Evolutionary conservation across 768 basidiomycete species (phyloP).

Genomic region (Auricularia sp.): DNA sequence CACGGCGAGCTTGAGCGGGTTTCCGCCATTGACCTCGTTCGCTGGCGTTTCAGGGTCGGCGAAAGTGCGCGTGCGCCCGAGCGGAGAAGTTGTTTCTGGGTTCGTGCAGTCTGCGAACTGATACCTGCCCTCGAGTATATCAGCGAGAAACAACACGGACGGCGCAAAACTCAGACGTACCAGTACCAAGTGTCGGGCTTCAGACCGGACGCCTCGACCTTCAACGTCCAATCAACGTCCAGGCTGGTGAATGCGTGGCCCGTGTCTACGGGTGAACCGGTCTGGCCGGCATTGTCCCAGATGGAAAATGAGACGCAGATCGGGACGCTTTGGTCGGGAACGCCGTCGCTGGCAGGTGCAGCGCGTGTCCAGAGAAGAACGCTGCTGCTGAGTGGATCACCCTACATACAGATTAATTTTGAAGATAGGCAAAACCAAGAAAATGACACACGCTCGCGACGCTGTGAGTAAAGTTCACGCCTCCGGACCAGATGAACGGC

Average conservation of each 20-base stretch:
- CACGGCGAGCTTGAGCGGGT: constrained; percentile 42
- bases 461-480: constrained; percentile 39
- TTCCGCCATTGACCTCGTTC: constrained; percentile 38
- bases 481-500: constrained; percentile 39
- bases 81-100: constrained; percentile 29
- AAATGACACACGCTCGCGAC: constrained; percentile 17
- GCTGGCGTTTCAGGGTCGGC: constrained; percentile 37
- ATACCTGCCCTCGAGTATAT: constrained; percentile 12
- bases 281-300: constrained; percentile 25
- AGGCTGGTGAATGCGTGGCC: constrained; percentile 44
- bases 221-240: constrained; percentile 52
- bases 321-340: constrained; percentile 40
- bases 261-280: constrained; percentile 27
- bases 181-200: constrained; percentile 44
- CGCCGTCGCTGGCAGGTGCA: constrained; percentile 20
- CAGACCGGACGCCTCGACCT: constrained; percentile 44
- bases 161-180: constrained; percentile 16
- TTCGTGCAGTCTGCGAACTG: constrained; percentile 47
- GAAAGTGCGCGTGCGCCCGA: constrained; percentile 43
- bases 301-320: constrained; percentile 41
- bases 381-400: constrained; percentile 44
- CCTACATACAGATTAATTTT: constrained; percentile 22
- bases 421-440: background rate
- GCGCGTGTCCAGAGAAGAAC: constrained; percentile 52
- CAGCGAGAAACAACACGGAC: background rate